Evolutionary conservation across 768 basidiomycete genomes (phyloP).

Genomic region (Auricularia cornea): DNA sequence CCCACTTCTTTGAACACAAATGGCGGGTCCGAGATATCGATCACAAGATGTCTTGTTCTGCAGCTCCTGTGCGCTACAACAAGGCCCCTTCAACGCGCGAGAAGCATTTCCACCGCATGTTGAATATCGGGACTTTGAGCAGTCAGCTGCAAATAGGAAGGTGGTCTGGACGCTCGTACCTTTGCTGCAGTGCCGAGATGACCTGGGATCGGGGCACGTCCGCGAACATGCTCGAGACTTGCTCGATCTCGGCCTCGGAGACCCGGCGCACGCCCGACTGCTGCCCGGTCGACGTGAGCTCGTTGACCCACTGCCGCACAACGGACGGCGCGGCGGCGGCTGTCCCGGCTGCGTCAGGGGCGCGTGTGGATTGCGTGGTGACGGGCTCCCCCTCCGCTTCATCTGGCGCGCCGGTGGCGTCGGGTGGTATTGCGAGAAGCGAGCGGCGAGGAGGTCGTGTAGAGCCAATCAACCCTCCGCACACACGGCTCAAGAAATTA

Average conservation of each 20-base stretch:
- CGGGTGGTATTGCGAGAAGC: conserved; percentile 68
- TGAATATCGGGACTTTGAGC: conserved; percentile 78
- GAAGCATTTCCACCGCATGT: conserved; percentile 70
- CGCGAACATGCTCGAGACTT: conserved; percentile 78
- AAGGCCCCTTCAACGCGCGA: conserved; percentile 26
- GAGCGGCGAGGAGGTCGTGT: conserved; percentile 54
- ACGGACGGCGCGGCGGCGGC: conserved; percentile 31
- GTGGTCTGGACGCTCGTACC: too few species aligned
- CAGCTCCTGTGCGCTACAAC: too few species aligned
- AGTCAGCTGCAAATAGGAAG: too few species aligned
- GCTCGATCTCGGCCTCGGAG: conserved; percentile 64
- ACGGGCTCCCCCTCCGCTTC: conserved; percentile 15
- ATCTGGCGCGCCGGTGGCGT: conserved; percentile 13
- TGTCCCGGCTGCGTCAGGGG: conserved; percentile 7
- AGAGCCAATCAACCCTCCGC: conserved; percentile 62
- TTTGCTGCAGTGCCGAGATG: conserved; percentile 71
- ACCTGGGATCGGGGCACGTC: conserved; percentile 64
- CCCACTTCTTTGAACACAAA: too few species aligned
- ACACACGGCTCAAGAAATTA: conserved; percentile 43
- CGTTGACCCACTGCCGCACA: conserved; percentile 72
- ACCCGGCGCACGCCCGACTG: conserved; percentile 60
- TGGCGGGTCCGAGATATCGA: too few species aligned
- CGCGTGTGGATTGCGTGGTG: conserved; percentile 22
- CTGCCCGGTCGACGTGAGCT: conserved; percentile 58
- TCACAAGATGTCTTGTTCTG: too few species aligned